Evolutionary conservation across 2,329 filamentous ascomycete genomes (phyloP), one percentile per base, ranked within the genome.

Genomic region (Tolypocladium guangdongense): DNA sequence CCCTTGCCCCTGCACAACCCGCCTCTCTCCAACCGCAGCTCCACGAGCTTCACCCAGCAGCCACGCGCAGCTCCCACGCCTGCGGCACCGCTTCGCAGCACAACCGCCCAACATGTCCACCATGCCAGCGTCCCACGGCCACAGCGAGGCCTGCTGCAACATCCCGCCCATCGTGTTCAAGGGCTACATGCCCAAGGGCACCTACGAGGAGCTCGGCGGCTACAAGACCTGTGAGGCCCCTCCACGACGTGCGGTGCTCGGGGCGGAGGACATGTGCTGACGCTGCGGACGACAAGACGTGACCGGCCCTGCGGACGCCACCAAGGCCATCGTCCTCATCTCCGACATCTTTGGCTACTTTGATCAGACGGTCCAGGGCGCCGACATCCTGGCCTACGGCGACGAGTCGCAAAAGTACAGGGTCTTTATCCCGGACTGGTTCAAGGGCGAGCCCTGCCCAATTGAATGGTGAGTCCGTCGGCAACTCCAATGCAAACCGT

Each of bases 381-480:
- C 83, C 57, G 86, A 89, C 62, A 87, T 82, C 60, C 72, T 86
- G 27, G 75, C 81, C 46, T 72, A 71, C 47, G 73, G 75, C 56
- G 75, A 80, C 62, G 64, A 73, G 68, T 78, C 72, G 70, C 80
- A 74, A 67, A 82, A 87, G 64, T 93, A 95, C 75, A 84, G 83
- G 61, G 88, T 96, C 60, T 90, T 91, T 71, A 91, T 96, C 58
- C 91, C 91, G 32, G 91, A 96, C 72, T 92, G 88, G 78, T 95
- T 96, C 74, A 80, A 87, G 56, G 90, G 88, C 66, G 77, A 81
- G 59, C 86, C 88, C 2, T 72, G 71, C 62, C 70, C 74, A 50
- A 76, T 83, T 66, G 74, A 73, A 63, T 70, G 78, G 80, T 68
- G 58, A 61, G 62, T 60, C 7, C 10, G 10, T 11, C 5, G 14